Evolutionary conservation across 805 yeast genomes (phyloP).

Genomic region (Kodamaea nitidulidarum): DNA sequence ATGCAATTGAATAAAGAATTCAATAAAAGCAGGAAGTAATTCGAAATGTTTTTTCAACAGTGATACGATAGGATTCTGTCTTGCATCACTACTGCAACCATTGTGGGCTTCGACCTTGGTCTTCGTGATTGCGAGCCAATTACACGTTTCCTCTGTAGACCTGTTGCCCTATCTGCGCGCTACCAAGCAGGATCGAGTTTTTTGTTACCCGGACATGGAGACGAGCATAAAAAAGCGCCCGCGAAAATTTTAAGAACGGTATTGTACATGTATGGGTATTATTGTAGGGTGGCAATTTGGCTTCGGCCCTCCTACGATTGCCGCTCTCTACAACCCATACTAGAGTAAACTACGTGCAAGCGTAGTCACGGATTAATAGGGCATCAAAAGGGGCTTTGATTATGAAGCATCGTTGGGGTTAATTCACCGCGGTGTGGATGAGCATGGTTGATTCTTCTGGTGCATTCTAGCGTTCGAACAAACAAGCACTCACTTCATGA

Average conservation of each 20-base stretch:
- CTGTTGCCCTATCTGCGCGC: no score
- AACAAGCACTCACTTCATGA: no score
- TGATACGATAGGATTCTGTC: no score
- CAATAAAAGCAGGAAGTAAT: no score
- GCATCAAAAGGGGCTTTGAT: constrained; percentile 26
- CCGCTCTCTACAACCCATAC: constrained; percentile 50
- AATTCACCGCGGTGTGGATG: constrained; percentile 7
- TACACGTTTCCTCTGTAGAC: no score
- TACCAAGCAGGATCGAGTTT: neutral
- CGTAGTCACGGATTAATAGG: constrained; percentile 41
- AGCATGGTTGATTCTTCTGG: constrained; percentile 20
- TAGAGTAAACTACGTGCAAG: constrained; percentile 38
- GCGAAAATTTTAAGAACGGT: constrained; percentile 21
- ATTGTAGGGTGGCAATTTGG: constrained; percentile 44
- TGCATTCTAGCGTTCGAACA: constrained; percentile 45
- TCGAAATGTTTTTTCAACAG: no score
- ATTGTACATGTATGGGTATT: constrained; percentile 48
- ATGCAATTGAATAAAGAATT: no score
- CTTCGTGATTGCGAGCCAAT: no score
- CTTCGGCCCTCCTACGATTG: constrained; percentile 29
- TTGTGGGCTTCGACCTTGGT: no score
- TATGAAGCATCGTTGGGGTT: constrained; percentile 9
- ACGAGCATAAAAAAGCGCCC: constrained; percentile 10
- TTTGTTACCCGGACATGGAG: constrained; percentile 21
- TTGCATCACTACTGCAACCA: no score